Conservation (phyloP, 2,329 filamentous ascomycete genomes). For the Epicoccum nigrum region DNA sequence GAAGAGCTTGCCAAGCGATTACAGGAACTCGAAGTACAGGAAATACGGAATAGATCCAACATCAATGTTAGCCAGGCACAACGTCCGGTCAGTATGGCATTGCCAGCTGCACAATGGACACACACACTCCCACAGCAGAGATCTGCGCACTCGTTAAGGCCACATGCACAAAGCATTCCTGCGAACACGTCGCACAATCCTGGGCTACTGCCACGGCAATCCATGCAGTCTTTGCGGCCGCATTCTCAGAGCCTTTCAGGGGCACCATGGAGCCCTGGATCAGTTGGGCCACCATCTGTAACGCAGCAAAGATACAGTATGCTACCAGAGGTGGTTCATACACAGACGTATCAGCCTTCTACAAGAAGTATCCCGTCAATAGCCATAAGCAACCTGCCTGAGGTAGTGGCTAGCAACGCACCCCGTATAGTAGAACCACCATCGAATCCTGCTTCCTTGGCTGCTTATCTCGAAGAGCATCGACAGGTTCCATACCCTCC, state of each 20-base stretch:
- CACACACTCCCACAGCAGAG: constrained; percentile 21
- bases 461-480: constrained; percentile 36
- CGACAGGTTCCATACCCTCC: constrained; percentile 40
- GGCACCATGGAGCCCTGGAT: constrained; percentile 23
- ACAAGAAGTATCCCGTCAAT: neutral
- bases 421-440: neutral
- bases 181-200: constrained; percentile 4
- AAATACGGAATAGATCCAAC: constrained; percentile 28
- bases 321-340: constrained; percentile 23
- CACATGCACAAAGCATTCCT: constrained; percentile 14
- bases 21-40: constrained; percentile 36
- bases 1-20: constrained; percentile 38
- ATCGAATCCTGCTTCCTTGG: constrained; percentile 21
- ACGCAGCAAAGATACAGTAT: constrained; percentile 14
- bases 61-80: constrained; percentile 25
- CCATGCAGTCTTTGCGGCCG: constrained; percentile 15
- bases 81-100: constrained; percentile 20
- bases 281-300: constrained; percentile 15
- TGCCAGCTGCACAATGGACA: constrained; percentile 13
- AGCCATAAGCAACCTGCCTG: constrained; percentile 4
- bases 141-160: constrained; percentile 4
- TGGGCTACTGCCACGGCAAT: constrained; percentile 19
- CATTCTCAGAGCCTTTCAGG: constrained; percentile 21
- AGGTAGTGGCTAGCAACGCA: constrained; percentile 3
- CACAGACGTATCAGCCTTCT: neutral